A percentile compares a stretch with the other conserved stretches of the same genome.
Conservation (phyloP, 2,329 filamentous ascomycete species). For the Cytospora piceae region DNA sequence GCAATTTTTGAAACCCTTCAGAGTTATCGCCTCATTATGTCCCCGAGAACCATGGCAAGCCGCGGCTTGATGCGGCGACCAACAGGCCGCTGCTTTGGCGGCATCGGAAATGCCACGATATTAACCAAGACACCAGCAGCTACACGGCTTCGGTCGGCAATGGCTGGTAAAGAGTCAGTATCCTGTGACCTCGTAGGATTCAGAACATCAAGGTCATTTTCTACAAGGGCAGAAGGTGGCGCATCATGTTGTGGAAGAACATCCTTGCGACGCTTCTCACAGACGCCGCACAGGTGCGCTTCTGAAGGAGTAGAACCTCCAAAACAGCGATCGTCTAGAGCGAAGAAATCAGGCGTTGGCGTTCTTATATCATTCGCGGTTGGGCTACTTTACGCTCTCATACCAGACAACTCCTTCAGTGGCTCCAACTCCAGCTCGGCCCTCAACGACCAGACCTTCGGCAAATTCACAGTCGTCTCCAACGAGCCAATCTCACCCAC, state of each 20-base stretch:
- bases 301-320: not conserved
- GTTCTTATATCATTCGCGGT: not conserved
- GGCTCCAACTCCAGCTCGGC: constrained; percentile 14
- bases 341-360: not conserved
- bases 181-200: not conserved
- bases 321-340: not conserved
- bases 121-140: not conserved
- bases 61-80: constrained; percentile 2
- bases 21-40: not conserved
- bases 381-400: not conserved
- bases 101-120: not conserved
- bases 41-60: not conserved
- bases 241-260: not conserved
- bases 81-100: not conserved
- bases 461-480: constrained; percentile 65
- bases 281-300: not conserved
- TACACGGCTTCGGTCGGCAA: not conserved
- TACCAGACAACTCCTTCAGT: not conserved
- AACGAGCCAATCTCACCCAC: constrained; percentile 68
- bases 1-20: not conserved
- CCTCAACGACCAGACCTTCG: constrained; percentile 65
- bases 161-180: no score
- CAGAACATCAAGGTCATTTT: not conserved
- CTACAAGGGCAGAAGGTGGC: not conserved
- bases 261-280: constrained; percentile 3